phyloP scores from a whole-genome alignment of 225 moss, liverwort and hornwort genomes.

The Marchantia polymorpha region DNA sequence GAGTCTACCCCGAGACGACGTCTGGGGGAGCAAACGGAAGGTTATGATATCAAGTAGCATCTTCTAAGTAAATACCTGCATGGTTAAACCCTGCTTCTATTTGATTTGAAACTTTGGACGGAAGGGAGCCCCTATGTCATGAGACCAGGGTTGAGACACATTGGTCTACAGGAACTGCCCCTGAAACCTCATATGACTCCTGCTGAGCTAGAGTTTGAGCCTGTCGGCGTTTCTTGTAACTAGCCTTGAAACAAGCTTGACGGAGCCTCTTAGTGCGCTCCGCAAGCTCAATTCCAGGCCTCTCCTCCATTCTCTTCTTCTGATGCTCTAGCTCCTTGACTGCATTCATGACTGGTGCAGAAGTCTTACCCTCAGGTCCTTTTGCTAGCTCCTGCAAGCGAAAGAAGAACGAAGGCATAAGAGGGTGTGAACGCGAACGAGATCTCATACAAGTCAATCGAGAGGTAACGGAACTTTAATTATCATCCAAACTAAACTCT shows the following conservation, averaged over 20 bases:
- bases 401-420: neutral
- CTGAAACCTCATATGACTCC: constrained; percentile 65
- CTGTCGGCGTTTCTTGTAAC: constrained; percentile 98
- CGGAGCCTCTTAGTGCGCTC: constrained; percentile 93
- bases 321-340: constrained; percentile 92
- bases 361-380: constrained; percentile 90
- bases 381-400: constrained; percentile 77
- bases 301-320: constrained; percentile 97
- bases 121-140: constrained; percentile 89
- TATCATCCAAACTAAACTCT: too few relatives aligned
- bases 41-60: constrained; percentile 19
- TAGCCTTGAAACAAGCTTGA: constrained; percentile 98
- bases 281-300: constrained; percentile 91
- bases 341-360: constrained; percentile 83
- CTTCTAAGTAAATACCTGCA: constrained; percentile 28
- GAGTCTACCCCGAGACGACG: neutral
- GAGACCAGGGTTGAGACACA: constrained; percentile 64
- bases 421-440: neutral
- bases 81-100: constrained; percentile 31
- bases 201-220: constrained; percentile 84
- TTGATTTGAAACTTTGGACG: constrained; percentile 64
- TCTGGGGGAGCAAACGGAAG: constrained; percentile 6
- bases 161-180: constrained; percentile 60
- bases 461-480: too few relatives aligned
- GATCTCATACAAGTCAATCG: too few relatives aligned